Evolutionary conservation across 1,284 basidiomycete genomes (phyloP).

Genomic region (Flammula alnicola): DNA sequence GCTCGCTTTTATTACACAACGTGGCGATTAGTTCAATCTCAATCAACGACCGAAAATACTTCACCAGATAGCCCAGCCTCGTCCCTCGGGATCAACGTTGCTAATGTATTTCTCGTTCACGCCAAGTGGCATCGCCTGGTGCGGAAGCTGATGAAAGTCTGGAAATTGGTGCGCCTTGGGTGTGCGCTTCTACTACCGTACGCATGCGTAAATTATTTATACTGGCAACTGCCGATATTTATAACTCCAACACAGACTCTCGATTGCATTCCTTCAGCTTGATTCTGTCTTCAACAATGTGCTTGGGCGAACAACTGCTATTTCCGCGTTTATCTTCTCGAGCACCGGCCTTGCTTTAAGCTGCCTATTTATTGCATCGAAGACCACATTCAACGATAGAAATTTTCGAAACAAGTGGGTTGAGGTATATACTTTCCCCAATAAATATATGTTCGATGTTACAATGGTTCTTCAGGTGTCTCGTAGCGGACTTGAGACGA

Average conservation of each 20-base stretch:
- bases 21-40: background rate
- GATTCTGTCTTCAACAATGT: background rate
- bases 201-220: background rate
- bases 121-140: background rate
- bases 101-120: background rate
- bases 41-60: too few relatives aligned
- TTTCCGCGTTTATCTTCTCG: constrained; percentile 1
- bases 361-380: background rate
- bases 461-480: too few relatives aligned
- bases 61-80: too few relatives aligned
- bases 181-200: background rate
- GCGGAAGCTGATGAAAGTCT: background rate
- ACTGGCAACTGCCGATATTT: background rate
- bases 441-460: too few relatives aligned
- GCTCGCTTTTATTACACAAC: background rate
- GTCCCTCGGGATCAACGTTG: too few relatives aligned
- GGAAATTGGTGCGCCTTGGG: background rate
- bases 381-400: constrained; percentile 1
- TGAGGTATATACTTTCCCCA: too few relatives aligned
- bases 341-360: background rate
- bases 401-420: background rate
- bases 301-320: background rate
- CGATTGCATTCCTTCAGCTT: constrained; percentile 1
- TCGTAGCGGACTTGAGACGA: too few relatives aligned
- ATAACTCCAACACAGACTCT: background rate